Conservation (phyloP, 164 flowering plant species). For the Umbilicus rupestris region DNA sequence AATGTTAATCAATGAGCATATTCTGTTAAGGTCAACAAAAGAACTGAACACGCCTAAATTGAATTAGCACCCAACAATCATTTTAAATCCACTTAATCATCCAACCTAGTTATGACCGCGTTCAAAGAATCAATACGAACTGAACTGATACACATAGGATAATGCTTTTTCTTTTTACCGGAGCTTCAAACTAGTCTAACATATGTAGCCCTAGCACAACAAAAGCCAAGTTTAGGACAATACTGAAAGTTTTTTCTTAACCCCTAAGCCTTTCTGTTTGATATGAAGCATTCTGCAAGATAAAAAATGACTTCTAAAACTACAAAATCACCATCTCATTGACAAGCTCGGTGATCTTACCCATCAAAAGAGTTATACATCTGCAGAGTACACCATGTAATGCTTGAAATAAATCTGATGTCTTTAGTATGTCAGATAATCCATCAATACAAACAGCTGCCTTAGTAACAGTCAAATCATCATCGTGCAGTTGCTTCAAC, state of each 20-base stretch:
- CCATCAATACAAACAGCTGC: slow-evolving; percentile 51
- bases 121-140: neutral
- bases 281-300: neutral
- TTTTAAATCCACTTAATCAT: neutral
- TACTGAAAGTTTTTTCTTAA: neutral
- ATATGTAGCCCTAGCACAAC: too few species aligned
- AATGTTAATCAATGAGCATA: neutral
- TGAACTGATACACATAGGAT: too few species aligned
- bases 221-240: neutral
- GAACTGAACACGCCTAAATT: neutral
- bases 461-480: slow-evolving; percentile 64
- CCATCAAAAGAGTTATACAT: slow-evolving; percentile 30
- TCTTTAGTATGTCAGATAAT: slow-evolving; percentile 30
- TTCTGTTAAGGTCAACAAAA: neutral
- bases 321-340: neutral
- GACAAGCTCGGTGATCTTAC: slow-evolving; percentile 2
- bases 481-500: slow-evolving; percentile 54
- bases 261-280: neutral
- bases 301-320: neutral
- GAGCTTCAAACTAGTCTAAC: too few species aligned
- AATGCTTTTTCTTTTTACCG: too few species aligned
- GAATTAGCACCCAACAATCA: neutral
- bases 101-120: neutral
- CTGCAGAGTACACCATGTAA: slow-evolving; percentile 36
- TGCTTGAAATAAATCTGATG: slow-evolving; percentile 39